Conservation (phyloP, 192 early-diverging fungal species). For the Coemansia javaensis region DNA sequence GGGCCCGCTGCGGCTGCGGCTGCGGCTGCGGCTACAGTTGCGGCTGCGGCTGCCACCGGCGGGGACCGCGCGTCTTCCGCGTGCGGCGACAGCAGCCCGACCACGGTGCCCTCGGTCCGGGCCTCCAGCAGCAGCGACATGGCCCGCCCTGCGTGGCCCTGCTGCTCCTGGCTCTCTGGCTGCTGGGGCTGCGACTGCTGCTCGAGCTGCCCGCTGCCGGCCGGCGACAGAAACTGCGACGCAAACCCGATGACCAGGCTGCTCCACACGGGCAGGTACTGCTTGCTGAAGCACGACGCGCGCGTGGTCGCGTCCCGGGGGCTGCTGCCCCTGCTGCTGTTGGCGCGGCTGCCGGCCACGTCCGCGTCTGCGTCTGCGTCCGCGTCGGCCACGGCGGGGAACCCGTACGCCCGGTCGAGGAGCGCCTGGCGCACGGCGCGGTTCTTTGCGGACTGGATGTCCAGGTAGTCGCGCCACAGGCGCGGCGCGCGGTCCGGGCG, state of each 20-base stretch:
- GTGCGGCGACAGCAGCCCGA: slow-evolving; percentile 38
- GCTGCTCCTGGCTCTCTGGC: not conserved
- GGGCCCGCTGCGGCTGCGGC: not conserved
- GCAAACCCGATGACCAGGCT: slow-evolving; percentile 45
- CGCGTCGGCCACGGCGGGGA: slow-evolving; percentile 2
- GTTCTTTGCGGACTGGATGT: slow-evolving; percentile 39
- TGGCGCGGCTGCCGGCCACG: not conserved
- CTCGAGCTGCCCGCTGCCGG: slow-evolving; percentile 38
- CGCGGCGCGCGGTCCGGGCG: slow-evolving; percentile 14
- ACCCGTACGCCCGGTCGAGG: slow-evolving; percentile 18
- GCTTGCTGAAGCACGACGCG: slow-evolving; percentile 27
- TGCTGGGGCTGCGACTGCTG: not conserved
- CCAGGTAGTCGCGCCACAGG: slow-evolving; percentile 41
- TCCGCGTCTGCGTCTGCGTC: not conserved
- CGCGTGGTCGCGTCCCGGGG: not conserved
- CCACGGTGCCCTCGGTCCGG: slow-evolving; percentile 40
- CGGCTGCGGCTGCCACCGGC: not conserved
- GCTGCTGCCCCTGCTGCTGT: slow-evolving; percentile 1
- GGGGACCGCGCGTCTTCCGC: too few species aligned
- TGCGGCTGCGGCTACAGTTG: not conserved
- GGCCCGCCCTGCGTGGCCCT: slow-evolving; percentile 23
- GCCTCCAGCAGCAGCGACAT: slow-evolving; percentile 47
- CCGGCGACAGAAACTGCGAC: slow-evolving; percentile 48
- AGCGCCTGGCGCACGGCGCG: slow-evolving; percentile 12
- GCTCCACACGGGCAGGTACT: slow-evolving; percentile 45